Percentiles rank a stretch among this genome's conserved stretches.
These are phyloP conservation scores for Coemansia sp. DNA, from an alignment of 192 early-diverging fungal species.

Conservation along the genomic window DNA sequence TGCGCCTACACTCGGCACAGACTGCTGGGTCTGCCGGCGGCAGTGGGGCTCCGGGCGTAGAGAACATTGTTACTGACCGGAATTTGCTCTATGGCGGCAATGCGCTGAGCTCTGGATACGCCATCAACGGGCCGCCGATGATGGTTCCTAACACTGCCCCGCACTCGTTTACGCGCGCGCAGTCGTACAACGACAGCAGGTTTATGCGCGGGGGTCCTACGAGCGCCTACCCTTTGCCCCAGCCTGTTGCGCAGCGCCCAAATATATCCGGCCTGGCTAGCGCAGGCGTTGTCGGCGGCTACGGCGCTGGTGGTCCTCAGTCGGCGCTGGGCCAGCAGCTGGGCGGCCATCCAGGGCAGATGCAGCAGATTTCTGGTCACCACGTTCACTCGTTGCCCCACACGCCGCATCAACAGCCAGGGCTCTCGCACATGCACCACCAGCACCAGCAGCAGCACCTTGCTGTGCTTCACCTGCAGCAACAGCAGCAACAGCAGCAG, in stretches of 20 bases:
- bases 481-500: slow-evolving; percentile 17
- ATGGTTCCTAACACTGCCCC: slow-evolving; percentile 19
- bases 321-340: slow-evolving; percentile 8
- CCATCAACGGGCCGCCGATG: slow-evolving; percentile 25
- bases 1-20: slow-evolving; percentile 22
- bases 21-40: slow-evolving; percentile 5
- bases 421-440: slow-evolving; percentile 16
- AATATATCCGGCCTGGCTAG: slow-evolving; percentile 26
- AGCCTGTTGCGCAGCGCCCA: slow-evolving; percentile 50
- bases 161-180: slow-evolving; percentile 34
- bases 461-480: slow-evolving; percentile 27
- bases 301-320: slow-evolving; percentile 18
- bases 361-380: slow-evolving; percentile 19
- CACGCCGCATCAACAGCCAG: slow-evolving; percentile 42
- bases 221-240: slow-evolving; percentile 50
- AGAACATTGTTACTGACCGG: slow-evolving; percentile 42
- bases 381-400: slow-evolving; percentile 44
- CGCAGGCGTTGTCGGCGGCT: slow-evolving; percentile 19
- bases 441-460: slow-evolving; percentile 36
- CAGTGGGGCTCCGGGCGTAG: slow-evolving; percentile 21
- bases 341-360: slow-evolving; percentile 15
- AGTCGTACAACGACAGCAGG: slow-evolving; percentile 38
- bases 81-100: slow-evolving; percentile 23
- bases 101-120: slow-evolving; percentile 9
- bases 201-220: slow-evolving; percentile 36